phyloP scores from a whole-genome alignment of 1,139 yeast genomes.

The Pneumocystis jirovecii region DNA sequence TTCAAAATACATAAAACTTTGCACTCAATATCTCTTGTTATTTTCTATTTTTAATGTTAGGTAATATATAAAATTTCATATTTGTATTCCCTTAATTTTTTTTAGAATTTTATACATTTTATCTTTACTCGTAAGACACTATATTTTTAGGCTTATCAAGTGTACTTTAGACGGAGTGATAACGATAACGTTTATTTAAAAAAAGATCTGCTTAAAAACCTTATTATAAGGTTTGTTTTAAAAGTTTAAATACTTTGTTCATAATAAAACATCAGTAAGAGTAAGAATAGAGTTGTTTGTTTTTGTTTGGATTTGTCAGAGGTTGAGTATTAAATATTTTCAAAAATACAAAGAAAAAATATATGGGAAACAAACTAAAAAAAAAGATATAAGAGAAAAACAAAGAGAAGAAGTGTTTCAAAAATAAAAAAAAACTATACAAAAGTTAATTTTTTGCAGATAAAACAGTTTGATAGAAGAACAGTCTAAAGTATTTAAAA shows the following conservation, averaged over 20 bases:
- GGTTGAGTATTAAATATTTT: background rate
- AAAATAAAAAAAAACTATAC: background rate
- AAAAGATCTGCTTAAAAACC: background rate
- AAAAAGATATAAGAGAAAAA: background rate
- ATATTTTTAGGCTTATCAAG: background rate
- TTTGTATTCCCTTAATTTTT: too few relatives aligned
- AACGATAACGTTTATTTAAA: background rate
- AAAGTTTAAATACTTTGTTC: background rate
- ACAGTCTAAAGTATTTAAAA: background rate
- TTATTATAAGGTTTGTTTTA: background rate
- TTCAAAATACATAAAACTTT: too few relatives aligned
- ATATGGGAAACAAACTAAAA: background rate
- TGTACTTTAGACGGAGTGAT: background rate
- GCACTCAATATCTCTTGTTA: background rate
- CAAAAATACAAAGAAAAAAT: background rate
- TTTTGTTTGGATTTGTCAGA: background rate
- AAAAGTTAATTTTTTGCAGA: background rate
- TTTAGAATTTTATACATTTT: too few relatives aligned
- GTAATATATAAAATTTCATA: too few relatives aligned
- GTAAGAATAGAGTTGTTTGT: background rate
- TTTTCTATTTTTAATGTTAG: too few relatives aligned
- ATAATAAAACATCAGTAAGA: background rate
- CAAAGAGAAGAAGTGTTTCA: background rate
- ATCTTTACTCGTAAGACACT: too few relatives aligned
- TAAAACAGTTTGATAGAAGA: background rate